phyloP scores from a whole-genome alignment of 108 stramenopile species.

The Cylindrotheca closterium region DNA sequence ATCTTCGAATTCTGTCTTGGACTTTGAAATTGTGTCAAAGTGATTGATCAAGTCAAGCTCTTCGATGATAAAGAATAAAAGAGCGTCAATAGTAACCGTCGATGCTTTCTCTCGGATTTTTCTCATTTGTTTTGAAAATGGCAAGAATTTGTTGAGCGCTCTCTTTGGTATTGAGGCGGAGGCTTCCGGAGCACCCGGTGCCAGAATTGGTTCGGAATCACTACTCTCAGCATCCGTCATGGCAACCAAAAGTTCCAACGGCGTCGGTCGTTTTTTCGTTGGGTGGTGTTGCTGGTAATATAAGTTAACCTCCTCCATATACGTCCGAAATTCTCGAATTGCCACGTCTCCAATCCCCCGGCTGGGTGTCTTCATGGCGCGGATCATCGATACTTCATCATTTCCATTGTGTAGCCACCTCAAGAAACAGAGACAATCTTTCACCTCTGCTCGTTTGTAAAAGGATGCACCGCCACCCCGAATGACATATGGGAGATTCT shows the following conservation, averaged over 20 bases:
- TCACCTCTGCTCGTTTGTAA: slow-evolving; percentile 77
- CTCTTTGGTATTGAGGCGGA: slow-evolving; percentile 55
- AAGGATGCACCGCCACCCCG: slow-evolving; percentile 72
- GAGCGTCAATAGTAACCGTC: slow-evolving; percentile 32
- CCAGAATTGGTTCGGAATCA: slow-evolving; percentile 3
- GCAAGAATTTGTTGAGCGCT: slow-evolving; percentile 52
- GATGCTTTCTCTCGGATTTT: slow-evolving; percentile 42
- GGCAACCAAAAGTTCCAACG: slow-evolving; percentile 64
- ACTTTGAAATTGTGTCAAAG: slow-evolving; percentile 72
- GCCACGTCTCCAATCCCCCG: slow-evolving; percentile 69
- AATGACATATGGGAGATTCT: slow-evolving; percentile 73
- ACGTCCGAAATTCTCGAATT: slow-evolving; percentile 55
- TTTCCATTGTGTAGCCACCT: slow-evolving; percentile 70
- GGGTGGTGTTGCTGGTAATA: slow-evolving; percentile 24
- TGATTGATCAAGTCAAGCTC: slow-evolving; percentile 55
- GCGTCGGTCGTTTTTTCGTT: slow-evolving; percentile 32
- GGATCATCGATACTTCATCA: slow-evolving; percentile 64
- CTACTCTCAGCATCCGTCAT: slow-evolving; percentile 24
- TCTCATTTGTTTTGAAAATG: slow-evolving; percentile 58
- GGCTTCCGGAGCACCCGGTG: slow-evolving; percentile 19
- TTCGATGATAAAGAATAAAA: slow-evolving; percentile 52
- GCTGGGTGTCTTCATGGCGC: slow-evolving; percentile 71
- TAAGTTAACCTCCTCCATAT: slow-evolving; percentile 51
- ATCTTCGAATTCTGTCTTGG: slow-evolving; percentile 66
- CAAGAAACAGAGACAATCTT: slow-evolving; percentile 77